Conservation (phyloP, 1,284 basidiomycete species). For the Athelia psychrophila region DNA sequence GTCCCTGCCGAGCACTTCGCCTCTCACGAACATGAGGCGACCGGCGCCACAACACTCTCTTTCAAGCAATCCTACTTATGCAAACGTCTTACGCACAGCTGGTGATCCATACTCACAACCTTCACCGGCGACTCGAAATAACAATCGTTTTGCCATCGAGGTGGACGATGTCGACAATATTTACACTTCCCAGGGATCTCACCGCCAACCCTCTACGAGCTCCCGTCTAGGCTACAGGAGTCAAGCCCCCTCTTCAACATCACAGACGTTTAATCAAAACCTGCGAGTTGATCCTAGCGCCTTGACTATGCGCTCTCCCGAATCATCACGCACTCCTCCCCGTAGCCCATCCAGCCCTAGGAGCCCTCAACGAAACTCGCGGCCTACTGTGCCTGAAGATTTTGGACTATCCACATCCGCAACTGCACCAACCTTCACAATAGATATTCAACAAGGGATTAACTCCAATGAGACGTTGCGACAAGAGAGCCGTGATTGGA, state of each 20-base stretch:
- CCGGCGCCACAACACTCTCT: constrained; percentile 6
- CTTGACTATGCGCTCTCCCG: background rate
- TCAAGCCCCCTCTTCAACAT: background rate
- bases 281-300: background rate
- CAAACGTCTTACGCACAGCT: constrained; percentile 29
- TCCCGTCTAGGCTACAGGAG: background rate
- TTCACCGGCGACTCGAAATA: constrained; percentile 51
- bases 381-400: constrained; percentile 11
- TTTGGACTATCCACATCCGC: background rate
- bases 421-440: background rate
- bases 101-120: constrained; percentile 58
- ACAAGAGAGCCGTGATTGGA: constrained; percentile 32
- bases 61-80: constrained; percentile 11
- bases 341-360: constrained; percentile 55
- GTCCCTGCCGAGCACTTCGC: constrained; percentile 18
- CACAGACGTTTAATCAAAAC: background rate
- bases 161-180: background rate
- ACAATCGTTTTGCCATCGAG: constrained; percentile 30
- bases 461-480: constrained; percentile 34
- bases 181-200: background rate
- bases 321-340: constrained; percentile 39
- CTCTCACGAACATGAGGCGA: constrained; percentile 24
- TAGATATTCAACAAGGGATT: background rate
- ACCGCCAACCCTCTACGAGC: background rate
- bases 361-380: constrained; percentile 35